Percentiles rank a stretch among this genome's conserved stretches.
These are phyloP conservation scores for Fusarium sp. DNA, from an alignment of 2,329 filamentous ascomycete species.

Conservation along the genomic window DNA sequence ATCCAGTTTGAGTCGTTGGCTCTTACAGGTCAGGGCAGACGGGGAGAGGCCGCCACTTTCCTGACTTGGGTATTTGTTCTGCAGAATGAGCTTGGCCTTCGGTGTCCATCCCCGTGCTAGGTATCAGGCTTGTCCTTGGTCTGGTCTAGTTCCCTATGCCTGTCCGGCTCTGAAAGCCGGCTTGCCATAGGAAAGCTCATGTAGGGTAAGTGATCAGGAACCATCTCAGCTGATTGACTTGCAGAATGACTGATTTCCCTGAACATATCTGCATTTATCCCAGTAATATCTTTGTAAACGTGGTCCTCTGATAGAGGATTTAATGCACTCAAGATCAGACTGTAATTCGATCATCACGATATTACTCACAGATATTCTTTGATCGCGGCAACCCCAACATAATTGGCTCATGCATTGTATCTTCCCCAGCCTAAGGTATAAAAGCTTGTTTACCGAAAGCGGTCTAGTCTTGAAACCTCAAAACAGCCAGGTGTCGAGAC, in stretches of 20 bases:
- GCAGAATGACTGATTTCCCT: slow-evolving; percentile 10
- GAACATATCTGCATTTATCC: neutral
- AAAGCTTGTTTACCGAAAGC: slow-evolving; percentile 28
- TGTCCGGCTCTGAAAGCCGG: neutral
- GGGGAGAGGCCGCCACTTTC: slow-evolving; percentile 30
- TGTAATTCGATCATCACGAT: neutral
- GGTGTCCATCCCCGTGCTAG: slow-evolving; percentile 23
- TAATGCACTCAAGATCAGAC: neutral
- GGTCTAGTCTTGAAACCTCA: slow-evolving; percentile 17
- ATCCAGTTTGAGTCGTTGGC: slow-evolving; percentile 12
- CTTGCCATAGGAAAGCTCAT: neutral
- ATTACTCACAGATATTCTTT: neutral
- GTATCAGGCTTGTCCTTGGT: slow-evolving; percentile 10
- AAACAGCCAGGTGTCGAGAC: slow-evolving; percentile 36
- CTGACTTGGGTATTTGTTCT: slow-evolving; percentile 19
- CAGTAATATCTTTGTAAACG: slow-evolving; percentile 3
- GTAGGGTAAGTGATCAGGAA: slow-evolving; percentile 12
- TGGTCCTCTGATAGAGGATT: neutral
- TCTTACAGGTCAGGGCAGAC: slow-evolving; percentile 6
- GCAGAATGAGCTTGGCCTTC: slow-evolving; percentile 29
- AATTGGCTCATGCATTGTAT: neutral
- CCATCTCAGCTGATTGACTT: slow-evolving; percentile 12
- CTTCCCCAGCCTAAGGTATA: neutral
- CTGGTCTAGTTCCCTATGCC: neutral
- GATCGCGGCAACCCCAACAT: neutral